phyloP scores from a whole-genome alignment of 164 flowering plant species.

The Chimonanthus salicifolius region DNA sequence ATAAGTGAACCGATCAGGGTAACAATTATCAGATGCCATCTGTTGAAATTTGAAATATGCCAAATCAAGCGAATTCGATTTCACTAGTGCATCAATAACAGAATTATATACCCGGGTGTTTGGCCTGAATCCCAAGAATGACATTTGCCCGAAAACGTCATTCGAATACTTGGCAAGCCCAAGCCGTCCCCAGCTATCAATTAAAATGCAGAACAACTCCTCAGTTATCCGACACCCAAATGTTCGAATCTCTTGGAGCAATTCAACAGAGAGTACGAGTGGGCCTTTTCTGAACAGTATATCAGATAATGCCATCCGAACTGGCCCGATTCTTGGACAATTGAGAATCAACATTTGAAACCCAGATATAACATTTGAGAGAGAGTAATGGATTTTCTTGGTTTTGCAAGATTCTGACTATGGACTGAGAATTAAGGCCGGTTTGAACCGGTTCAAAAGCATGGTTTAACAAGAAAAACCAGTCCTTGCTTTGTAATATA shows the following conservation, averaged over 20 bases:
- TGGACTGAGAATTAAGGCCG: slow-evolving; percentile 34
- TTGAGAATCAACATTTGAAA: slow-evolving; percentile 30
- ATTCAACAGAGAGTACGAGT: slow-evolving; percentile 56
- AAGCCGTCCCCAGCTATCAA: slow-evolving; percentile 90
- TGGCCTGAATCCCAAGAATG: slow-evolving; percentile 62
- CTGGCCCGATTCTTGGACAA: slow-evolving; percentile 39
- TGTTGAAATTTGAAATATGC: slow-evolving; percentile 93
- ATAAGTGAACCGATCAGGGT: slow-evolving; percentile 83
- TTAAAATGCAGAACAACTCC: slow-evolving; percentile 62
- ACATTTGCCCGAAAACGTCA: slow-evolving; percentile 80
- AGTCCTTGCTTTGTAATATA: slow-evolving; percentile 57
- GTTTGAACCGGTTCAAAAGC: slow-evolving; percentile 36
- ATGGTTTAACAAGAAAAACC: slow-evolving; percentile 63
- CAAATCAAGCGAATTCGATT: slow-evolving; percentile 76
- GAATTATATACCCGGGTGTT: slow-evolving; percentile 87
- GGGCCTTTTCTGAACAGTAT: slow-evolving; percentile 68
- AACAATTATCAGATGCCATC: slow-evolving; percentile 72
- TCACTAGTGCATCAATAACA: slow-evolving; percentile 75
- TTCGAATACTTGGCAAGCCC: slow-evolving; percentile 79
- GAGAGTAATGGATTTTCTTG: slow-evolving; percentile 55
- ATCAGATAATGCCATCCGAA: slow-evolving; percentile 45
- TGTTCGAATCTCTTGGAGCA: slow-evolving; percentile 48
- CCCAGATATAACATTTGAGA: slow-evolving; percentile 77
- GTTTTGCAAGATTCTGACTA: slow-evolving; percentile 57
- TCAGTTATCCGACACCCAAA: slow-evolving; percentile 50